Conservation (phyloP, 2,329 filamentous ascomycete species). For the Xylariaceae sp. region DNA sequence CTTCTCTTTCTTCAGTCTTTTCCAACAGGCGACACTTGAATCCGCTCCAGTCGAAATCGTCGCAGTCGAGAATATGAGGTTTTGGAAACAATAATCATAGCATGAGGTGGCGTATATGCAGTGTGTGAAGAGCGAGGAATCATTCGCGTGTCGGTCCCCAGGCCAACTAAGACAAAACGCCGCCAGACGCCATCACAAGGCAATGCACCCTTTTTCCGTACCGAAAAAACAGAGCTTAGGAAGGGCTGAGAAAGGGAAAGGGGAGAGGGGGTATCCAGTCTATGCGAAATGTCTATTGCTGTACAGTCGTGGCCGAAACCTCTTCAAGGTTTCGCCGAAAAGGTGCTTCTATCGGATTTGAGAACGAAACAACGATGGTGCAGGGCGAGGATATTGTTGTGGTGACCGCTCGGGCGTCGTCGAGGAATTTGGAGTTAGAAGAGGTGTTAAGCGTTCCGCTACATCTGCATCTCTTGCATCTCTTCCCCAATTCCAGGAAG, state of each 20-base stretch:
- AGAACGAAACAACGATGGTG: neutral
- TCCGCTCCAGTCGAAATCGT: too few relatives aligned
- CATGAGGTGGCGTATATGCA: slow-evolving; percentile 4
- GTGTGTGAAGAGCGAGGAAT: slow-evolving; percentile 2
- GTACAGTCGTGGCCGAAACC: slow-evolving; percentile 19
- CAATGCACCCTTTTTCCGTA: slow-evolving; percentile 28
- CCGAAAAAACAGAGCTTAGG: slow-evolving; percentile 19
- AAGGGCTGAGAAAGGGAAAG: slow-evolving; percentile 17
- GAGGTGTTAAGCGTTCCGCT: slow-evolving; percentile 5
- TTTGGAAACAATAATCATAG: too few relatives aligned
- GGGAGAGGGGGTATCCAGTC: slow-evolving; percentile 31
- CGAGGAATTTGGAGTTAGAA: slow-evolving; percentile 6
- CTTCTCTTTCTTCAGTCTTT: too few relatives aligned
- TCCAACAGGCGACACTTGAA: too few relatives aligned
- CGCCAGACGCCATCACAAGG: slow-evolving; percentile 23
- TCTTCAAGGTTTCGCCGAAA: too few relatives aligned
- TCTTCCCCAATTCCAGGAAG: slow-evolving; percentile 54
- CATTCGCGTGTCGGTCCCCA: slow-evolving; percentile 19
- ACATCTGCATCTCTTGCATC: slow-evolving; percentile 46
- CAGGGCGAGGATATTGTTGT: neutral
- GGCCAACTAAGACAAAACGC: slow-evolving; percentile 28
- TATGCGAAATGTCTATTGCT: slow-evolving; percentile 29
- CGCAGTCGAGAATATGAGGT: too few relatives aligned
- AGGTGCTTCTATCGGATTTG: neutral
- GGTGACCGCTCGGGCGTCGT: neutral